Base-by-base conservation (phyloP, 202 grass and related monocot genomes). In the Zizania palustris region DNA sequence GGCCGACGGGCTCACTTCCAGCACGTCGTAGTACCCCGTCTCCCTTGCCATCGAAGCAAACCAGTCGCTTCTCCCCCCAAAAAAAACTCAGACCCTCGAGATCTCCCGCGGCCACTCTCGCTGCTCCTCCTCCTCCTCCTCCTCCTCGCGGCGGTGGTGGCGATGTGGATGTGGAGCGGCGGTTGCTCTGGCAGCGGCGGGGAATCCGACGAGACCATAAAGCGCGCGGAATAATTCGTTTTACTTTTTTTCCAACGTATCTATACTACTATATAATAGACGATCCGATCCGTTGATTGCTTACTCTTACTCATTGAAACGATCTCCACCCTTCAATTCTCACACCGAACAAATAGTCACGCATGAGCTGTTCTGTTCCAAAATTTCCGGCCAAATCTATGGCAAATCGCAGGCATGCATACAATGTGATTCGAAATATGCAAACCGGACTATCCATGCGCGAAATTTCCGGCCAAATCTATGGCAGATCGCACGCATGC, bases 21-120 rank as follows among this genome's bases (percentile, higher is more conserved):
- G 68, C 81, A 99, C 96, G 51, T 99, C 96, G 72, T 99, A 99
- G 85, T 99, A 99, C 49, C 73, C 83, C 18, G 91, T 93, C 59
- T 99, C 96, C 73, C 85, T 85, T 60, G 82, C 96, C 96, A 99
- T 99, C 78, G 82, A 60, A 55, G 51, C 51, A 55, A 43, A 20
- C 19, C 18, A 20, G 10, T 9, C 8, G 42, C 40, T 11, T 8
- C 34, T 9, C 8, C 38, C 38, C 38, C 38, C 62, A 63, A 63
- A 15, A 19, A 63, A 63, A 15, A 19, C 8, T 28, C 39, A 42
- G 6, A 8, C 38, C 22, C 7, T 16, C 40, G 40, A 58, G 40
- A 58, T 48, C 66, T 69, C 65, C 8, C 65, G 7, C 37, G 5
- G 16, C 4, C 35, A 20, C 70, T 33, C 65, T 14, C 65, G 7